phyloP scores from a whole-genome alignment of 164 flowering plant species.

The Euptelea pleiosperma region DNA sequence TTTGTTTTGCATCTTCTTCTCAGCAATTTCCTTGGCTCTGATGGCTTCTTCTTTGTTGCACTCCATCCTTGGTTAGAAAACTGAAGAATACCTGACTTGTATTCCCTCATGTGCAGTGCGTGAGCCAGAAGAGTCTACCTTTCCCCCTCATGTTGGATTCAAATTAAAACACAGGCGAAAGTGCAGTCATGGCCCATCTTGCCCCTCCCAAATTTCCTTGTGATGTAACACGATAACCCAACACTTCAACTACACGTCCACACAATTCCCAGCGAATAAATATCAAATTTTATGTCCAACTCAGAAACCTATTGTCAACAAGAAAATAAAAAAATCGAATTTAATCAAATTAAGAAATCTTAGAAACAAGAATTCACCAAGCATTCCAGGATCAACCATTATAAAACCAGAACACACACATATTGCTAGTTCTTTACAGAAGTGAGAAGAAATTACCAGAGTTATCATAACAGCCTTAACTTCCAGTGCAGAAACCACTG shows the following conservation, averaged over 20 bases:
- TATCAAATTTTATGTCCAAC: not conserved
- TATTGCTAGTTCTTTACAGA: too few relatives aligned
- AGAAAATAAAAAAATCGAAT: not conserved
- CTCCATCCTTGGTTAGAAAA: constrained; percentile 44
- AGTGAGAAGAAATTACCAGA: too few relatives aligned
- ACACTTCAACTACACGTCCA: not conserved
- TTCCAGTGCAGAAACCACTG: too few relatives aligned
- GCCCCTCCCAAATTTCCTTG: not conserved
- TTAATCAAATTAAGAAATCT: not conserved
- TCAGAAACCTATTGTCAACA: not conserved
- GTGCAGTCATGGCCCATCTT: not conserved
- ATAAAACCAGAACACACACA: too few relatives aligned
- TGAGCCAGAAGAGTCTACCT: constrained; percentile 8
- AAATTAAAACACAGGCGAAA: not conserved
- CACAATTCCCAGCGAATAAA: not conserved
- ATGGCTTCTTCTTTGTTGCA: constrained; percentile 89
- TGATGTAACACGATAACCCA: not conserved
- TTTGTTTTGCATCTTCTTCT: constrained; percentile 50
- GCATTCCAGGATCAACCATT: too few relatives aligned
- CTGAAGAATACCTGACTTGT: not conserved
- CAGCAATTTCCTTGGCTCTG: constrained; percentile 70
- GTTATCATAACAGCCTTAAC: too few relatives aligned
- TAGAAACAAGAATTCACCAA: too few relatives aligned
- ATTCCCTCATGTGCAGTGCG: constrained; percentile 4
- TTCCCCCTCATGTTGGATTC: not conserved